Conservation (phyloP, 495 filamentous ascomycete genomes). For the Penicillium bialowiezense region DNA sequence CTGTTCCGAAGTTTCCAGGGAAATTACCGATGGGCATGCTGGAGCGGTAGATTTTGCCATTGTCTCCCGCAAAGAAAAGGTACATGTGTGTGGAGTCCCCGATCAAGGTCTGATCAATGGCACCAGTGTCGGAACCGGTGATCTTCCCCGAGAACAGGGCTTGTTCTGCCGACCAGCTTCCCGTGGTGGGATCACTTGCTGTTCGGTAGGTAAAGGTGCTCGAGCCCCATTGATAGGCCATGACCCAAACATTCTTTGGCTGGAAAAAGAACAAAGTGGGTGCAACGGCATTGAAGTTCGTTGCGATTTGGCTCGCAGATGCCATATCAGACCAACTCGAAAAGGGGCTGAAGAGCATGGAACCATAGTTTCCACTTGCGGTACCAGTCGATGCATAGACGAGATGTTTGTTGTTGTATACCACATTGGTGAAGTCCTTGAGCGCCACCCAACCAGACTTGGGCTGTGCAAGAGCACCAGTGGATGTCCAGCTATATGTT, state of each 20-base stretch:
- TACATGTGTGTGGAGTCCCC: constrained; percentile 57
- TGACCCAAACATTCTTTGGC: constrained; percentile 58
- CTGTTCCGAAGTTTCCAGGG: constrained; percentile 55
- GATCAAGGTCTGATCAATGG: constrained; percentile 50
- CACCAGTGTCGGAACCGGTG: constrained; percentile 43
- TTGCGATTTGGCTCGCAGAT: constrained; percentile 49
- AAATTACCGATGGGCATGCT: constrained; percentile 58
- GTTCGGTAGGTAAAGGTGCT: constrained; percentile 58
- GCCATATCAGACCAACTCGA: constrained; percentile 54
- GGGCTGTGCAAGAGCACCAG: constrained; percentile 44
- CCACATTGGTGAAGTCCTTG: constrained; percentile 57
- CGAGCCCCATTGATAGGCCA: constrained; percentile 60
- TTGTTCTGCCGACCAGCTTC: constrained; percentile 52
- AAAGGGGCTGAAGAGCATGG: constrained; percentile 57
- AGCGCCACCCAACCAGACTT: constrained; percentile 51
- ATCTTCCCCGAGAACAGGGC: constrained; percentile 56
- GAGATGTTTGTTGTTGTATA: constrained; percentile 53
- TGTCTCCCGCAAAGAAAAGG: constrained; percentile 64
- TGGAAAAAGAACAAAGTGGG: constrained; percentile 61
- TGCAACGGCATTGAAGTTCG: constrained; percentile 50
- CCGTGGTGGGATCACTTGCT: constrained; percentile 53
- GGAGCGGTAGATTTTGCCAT: constrained; percentile 61
- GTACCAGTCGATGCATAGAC: constrained; percentile 51
- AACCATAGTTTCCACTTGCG: constrained; percentile 42
- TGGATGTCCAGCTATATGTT: constrained; percentile 54